Conservation (phyloP, 805 yeast species). For the Nakazawaea wyomingensis region DNA sequence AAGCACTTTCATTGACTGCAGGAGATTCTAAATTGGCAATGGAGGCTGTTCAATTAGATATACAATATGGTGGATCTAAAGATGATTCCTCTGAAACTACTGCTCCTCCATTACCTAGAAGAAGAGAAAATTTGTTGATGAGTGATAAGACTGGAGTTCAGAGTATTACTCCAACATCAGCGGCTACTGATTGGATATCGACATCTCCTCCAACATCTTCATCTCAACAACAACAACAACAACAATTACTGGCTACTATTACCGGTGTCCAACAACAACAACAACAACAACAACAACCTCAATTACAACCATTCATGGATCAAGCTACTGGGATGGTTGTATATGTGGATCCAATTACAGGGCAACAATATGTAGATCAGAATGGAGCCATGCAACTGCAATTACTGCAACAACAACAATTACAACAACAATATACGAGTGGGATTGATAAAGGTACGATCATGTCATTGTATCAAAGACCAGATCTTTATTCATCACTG, state of each 20-base stretch:
- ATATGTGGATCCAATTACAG: constrained; percentile 57
- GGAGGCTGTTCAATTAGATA: constrained; percentile 39
- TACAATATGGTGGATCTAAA: constrained; percentile 18
- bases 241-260: too few species aligned
- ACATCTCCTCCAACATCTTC: constrained; percentile 14
- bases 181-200: constrained; percentile 8
- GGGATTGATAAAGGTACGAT: constrained; percentile 32
- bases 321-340: constrained; percentile 64
- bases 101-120: constrained; percentile 45
- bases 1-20: constrained; percentile 52
- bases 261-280: too few species aligned
- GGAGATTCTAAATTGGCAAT: constrained; percentile 61
- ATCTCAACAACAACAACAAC: too few species aligned
- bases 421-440: constrained; percentile 19
- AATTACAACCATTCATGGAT: constrained; percentile 62
- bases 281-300: too few species aligned
- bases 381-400: constrained; percentile 29
- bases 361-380: constrained; percentile 57
- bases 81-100: constrained; percentile 23
- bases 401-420: constrained; percentile 13
- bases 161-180: too few species aligned
- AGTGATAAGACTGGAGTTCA: constrained; percentile 29
- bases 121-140: constrained; percentile 29
- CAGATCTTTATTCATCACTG: constrained; percentile 24
- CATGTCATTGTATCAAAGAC: constrained; percentile 38